These are phyloP conservation scores for Colletotrichum tabaci DNA, from an alignment of 2,329 filamentous ascomycete species.

Conservation along the genomic window DNA sequence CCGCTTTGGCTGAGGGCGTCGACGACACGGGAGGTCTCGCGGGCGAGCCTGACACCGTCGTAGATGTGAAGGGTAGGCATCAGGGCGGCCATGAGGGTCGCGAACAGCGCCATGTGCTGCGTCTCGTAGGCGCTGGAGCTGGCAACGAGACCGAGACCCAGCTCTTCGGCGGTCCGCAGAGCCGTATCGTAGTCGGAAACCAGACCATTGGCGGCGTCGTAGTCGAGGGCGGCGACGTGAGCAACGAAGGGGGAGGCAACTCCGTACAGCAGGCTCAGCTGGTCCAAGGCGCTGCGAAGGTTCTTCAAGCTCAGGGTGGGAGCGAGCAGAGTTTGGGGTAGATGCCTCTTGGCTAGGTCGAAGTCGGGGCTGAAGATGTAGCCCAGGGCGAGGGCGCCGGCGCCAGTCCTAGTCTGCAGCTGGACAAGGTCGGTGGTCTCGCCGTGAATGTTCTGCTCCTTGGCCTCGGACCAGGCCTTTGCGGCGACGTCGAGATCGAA, in stretches of 20 bases:
- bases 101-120: conserved; percentile 95
- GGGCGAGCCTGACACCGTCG: conserved; percentile 86
- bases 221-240: conserved; percentile 93
- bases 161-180: conserved; percentile 86
- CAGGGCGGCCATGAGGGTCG: conserved; percentile 83
- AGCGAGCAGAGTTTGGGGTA: conserved; percentile 92
- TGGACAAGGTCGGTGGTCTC: conserved; percentile 83
- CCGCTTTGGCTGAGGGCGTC: conserved; percentile 83
- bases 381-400: conserved; percentile 90
- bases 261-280: conserved; percentile 91
- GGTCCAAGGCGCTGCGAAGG: conserved; percentile 88
- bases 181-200: conserved; percentile 90
- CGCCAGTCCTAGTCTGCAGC: conserved; percentile 90
- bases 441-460: conserved; percentile 85
- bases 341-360: conserved; percentile 89
- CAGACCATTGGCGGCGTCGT: conserved; percentile 77
- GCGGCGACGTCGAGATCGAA: conserved; percentile 92
- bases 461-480: conserved; percentile 79
- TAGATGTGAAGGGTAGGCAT: conserved; percentile 91
- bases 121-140: conserved; percentile 91
- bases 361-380: conserved; percentile 99
- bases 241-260: conserved; percentile 94
- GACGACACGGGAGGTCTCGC: conserved; percentile 86
- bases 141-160: conserved; percentile 88
- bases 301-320: conserved; percentile 86